Base-by-base conservation (phyloP, 495 filamentous ascomycete genomes). In the Aspergillus sclerotiicarbonarius region DNA sequence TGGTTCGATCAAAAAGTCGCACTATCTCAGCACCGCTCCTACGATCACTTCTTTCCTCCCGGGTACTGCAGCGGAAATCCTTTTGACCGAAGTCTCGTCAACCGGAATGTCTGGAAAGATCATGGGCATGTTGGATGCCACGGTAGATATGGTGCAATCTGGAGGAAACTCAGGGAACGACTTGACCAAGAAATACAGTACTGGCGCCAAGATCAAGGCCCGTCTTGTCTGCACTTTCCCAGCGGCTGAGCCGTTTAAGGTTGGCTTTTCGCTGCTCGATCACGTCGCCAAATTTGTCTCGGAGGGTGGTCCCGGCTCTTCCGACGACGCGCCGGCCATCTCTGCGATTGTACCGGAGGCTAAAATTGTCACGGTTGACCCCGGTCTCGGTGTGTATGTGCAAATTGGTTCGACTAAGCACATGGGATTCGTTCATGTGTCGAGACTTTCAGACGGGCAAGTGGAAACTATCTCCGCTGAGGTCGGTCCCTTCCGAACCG, bases 381-480 rank as follows among this genome's bases (percentile, higher is more conserved):
- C 88, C 19, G 83, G 84, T 12, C 73, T 88, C 54, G 94, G 94
- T 37, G 73, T 97, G 1, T 95, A 93, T 63, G 80, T 93, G 6
- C 85, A 95, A 67, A 74, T 96, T 39, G 90, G 91, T 12, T 78
- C 90, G 9, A 77, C 84, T 41, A 86, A 83, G 31, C 79, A 93
- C 44, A 75, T 85, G 41, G 93, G 91, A 35, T 98, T 94, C 71
- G 90, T 94, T 10, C 94, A 98, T 70, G 95, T 98, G 47, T 98
- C 94, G 0, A 83, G 87, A 56, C 80, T 98, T 54, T 85, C 90
- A 33, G 92, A 98, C 70, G 85, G 84, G 33, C 95, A 90, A 71
- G 80, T 96, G 53, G 94, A 96, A 66, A 82, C 77, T 6, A 78
- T 97, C 8, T 87, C 88, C 3, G 82, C 89, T 54, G 78, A 82